Base-by-base conservation (phyloP, 805 yeast genomes). In the Saccharomycopsis babjevae region DNA sequence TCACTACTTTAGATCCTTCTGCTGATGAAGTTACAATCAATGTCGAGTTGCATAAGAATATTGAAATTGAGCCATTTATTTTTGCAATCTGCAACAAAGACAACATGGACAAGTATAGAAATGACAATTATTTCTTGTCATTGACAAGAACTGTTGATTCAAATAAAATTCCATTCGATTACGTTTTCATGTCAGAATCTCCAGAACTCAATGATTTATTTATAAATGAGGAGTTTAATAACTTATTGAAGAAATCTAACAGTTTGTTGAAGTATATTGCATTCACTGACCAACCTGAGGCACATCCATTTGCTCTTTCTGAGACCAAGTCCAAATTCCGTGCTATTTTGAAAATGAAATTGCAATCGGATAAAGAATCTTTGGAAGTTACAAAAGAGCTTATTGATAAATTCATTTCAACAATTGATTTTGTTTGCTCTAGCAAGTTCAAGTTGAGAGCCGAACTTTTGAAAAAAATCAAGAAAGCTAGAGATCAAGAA, bases 111-210 rank as follows among this genome's bases (percentile, higher is more conserved):
- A 79, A 81, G 57, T 77, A 79, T 64, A 88, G 98, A 74, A 84
- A 79, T 57, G 82, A 82, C 61, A 85, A 88, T 75, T 94, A 90
- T 75, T 93, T 77, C 74, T 77, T 93, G 69, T 87, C 96, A 1
- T 79, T 92, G 69, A 89, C 98, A 66, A 88, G 83, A 67, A 89
- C 97, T 50, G 68, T 86, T 50, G 96, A 90, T 70, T 83, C 87
- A 30, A 71, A 79, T 32, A 79, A 81, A 66, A 77, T 93, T 67
- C 96, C 97, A 40, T 67, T 74, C 54, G 83, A 87, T 65, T 88
- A 80, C 69, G 96, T 89, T 32, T 89, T 83, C 75, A 92, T 94
- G 98, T 78, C 88, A 67, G 99, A 94, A 77, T 83, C 83, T 61
- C 79, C 84, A 64, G 98, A 93, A 71, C 78, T 89, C 75, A 90